Evolutionary conservation across 805 yeast species (phyloP), one percentile per base, ranked within the genome.

Genomic region (Yamadazyma phyllophila): DNA sequence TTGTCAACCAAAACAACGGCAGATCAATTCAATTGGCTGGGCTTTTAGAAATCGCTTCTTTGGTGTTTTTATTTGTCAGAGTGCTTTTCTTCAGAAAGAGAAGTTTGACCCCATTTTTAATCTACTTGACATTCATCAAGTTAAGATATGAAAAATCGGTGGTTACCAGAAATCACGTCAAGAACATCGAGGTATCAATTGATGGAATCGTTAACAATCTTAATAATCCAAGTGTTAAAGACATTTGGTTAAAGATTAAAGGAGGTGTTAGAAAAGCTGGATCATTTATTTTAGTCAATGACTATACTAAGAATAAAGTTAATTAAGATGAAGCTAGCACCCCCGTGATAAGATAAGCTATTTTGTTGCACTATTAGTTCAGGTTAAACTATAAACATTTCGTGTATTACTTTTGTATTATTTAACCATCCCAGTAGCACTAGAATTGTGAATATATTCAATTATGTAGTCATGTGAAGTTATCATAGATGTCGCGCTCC

Each of bases 61-160:
- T 77, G 42, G 53, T 62, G 5, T 66, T 70, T 57, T 67, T 82
- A 43, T 42, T 63, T 12, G 56, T 82, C 40, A 77, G 85, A 54
- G 73, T 83, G 13, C 26, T 85, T 35, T 57, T 82, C n/a, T 83
- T 81, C 69, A 75, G 80, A 60, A 73, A 67, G 54, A 79, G 81
- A 57, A 82, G 91, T 30, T 76, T 88, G 77, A 53, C 81, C 43
- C 72, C 80, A 2, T 69, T 85, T 27, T 57, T 79, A 30, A 59
- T 74, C 8, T 85, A 81, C 60, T 60, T 78, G 10, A 46, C 79
- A 10, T 91, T 91, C 69, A 73, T 89, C 65, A 87, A 87, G 65
- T 64, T 85, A 46, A 80, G 96, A 65, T 87, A 74, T 61, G 95
- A 88, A 60, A 82, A 81, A 54, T 85, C 94, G 2, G 71, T 80